Percentiles rank a stretch among this genome's conserved stretches.
phyloP scores from a whole-genome alignment of 805 yeast genomes.

The Starmerella riodocensis region DNA sequence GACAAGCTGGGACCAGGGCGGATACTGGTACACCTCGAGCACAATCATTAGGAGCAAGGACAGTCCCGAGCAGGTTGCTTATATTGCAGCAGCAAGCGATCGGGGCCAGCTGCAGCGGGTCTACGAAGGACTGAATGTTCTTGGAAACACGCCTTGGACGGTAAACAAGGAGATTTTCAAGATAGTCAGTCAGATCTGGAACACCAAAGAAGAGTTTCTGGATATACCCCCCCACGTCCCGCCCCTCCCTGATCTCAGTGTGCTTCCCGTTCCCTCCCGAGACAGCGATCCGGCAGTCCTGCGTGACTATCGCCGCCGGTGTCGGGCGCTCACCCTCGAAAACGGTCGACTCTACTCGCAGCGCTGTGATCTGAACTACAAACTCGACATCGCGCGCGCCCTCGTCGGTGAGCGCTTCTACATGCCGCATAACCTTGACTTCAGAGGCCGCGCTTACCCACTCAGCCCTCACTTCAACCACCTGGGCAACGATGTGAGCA shows the following conservation, averaged over 20 bases:
- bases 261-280: constrained; percentile 46
- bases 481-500: constrained; percentile 46
- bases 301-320: constrained; percentile 51
- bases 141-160: constrained; percentile 88
- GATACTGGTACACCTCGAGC: constrained; percentile 55
- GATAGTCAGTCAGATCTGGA: constrained; percentile 71
- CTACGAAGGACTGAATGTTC: constrained; percentile 67
- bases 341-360: constrained; percentile 63
- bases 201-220: constrained; percentile 59
- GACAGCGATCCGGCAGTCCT: constrained; percentile 61
- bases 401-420: constrained; percentile 51
- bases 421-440: constrained; percentile 53
- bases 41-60: constrained; percentile 64
- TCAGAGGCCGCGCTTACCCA: constrained; percentile 55
- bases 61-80: constrained; percentile 81
- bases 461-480: constrained; percentile 51
- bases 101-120: constrained; percentile 51
- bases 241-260: constrained; percentile 29
- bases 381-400: constrained; percentile 88
- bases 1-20: constrained; percentile 73
- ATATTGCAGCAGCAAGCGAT: constrained; percentile 71
- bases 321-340: constrained; percentile 45
- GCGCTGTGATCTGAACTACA: constrained; percentile 88
- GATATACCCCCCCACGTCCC: constrained; percentile 51
- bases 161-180: constrained; percentile 60